phyloP scores from a whole-genome alignment of 2,329 filamentous ascomycete genomes.

The Oidium heveae region DNA sequence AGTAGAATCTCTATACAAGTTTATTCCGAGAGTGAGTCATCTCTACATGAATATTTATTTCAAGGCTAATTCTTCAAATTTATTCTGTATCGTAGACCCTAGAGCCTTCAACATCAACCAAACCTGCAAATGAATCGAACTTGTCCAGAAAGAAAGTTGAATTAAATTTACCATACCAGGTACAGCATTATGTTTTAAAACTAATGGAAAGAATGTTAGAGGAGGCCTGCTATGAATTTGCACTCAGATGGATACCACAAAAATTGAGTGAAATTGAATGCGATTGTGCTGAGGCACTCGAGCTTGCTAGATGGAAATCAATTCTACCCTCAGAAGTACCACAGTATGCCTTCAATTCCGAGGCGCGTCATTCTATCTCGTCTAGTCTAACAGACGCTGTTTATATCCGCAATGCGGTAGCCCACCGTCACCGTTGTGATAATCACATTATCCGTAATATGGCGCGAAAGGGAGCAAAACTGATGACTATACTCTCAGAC shows the following conservation, averaged over 20 bases:
- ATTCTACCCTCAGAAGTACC: conserved; percentile 8
- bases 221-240: conserved; percentile 13
- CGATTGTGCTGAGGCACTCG: conserved; percentile 12
- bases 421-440: conserved; percentile 12
- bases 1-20: not conserved
- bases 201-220: conserved; percentile 13
- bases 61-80: not conserved
- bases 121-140: not conserved
- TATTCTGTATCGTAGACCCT: not conserved
- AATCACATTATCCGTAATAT: conserved; percentile 10
- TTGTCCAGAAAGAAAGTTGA: conserved; percentile 2
- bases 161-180: conserved; percentile 13
- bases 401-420: conserved; percentile 10
- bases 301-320: conserved; percentile 11
- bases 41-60: too few species aligned
- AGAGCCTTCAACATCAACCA: not conserved
- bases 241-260: conserved; percentile 10
- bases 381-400: conserved; percentile 10
- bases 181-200: conserved; percentile 13
- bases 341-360: conserved; percentile 4
- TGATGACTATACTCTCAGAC: conserved; percentile 13
- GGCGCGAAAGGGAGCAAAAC: conserved; percentile 8
- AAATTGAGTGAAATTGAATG: conserved; percentile 7
- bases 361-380: conserved; percentile 6
- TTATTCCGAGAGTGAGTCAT: not conserved